Conservation (phyloP, 2,329 filamentous ascomycete species). For the Penicillium sclerotigenum region DNA sequence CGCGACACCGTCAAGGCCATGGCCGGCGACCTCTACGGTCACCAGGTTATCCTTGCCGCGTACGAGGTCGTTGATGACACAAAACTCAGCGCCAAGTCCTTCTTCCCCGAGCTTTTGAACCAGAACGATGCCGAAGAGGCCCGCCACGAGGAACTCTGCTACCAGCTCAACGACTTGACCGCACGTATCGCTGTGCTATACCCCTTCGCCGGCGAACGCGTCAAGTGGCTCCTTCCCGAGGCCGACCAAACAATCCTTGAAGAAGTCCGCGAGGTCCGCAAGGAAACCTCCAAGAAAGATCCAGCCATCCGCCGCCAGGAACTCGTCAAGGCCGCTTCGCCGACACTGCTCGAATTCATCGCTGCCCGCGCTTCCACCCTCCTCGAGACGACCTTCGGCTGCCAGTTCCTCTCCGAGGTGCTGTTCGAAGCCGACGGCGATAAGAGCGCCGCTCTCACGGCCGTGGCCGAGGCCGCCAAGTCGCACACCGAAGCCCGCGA, state of each 20-base stretch:
- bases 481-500: constrained; percentile 53
- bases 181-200: constrained; percentile 70
- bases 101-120: constrained; percentile 81
- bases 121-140: constrained; percentile 51
- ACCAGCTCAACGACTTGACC: constrained; percentile 44
- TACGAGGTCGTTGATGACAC: constrained; percentile 95
- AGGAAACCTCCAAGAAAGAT: constrained; percentile 90
- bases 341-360: constrained; percentile 71
- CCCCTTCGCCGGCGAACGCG: constrained; percentile 64
- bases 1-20: constrained; percentile 85
- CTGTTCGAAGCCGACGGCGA: constrained; percentile 73
- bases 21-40: constrained; percentile 74
- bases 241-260: constrained; percentile 68
- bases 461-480: constrained; percentile 53
- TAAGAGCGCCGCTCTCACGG: constrained; percentile 69
- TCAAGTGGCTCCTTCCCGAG: constrained; percentile 61
- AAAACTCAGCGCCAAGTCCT: constrained; percentile 76
- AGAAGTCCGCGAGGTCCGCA: constrained; percentile 75
- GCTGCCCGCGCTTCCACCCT: constrained; percentile 65
- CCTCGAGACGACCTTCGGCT: constrained; percentile 73
- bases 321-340: constrained; percentile 69
- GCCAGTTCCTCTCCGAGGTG: constrained; percentile 80
- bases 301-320: constrained; percentile 71
- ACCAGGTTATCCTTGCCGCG: constrained; percentile 76
- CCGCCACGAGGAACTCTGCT: constrained; percentile 45